Evolutionary conservation across 1,284 basidiomycete species (phyloP), one percentile per base, ranked within the genome.

Genomic region (Irpex sp.): DNA sequence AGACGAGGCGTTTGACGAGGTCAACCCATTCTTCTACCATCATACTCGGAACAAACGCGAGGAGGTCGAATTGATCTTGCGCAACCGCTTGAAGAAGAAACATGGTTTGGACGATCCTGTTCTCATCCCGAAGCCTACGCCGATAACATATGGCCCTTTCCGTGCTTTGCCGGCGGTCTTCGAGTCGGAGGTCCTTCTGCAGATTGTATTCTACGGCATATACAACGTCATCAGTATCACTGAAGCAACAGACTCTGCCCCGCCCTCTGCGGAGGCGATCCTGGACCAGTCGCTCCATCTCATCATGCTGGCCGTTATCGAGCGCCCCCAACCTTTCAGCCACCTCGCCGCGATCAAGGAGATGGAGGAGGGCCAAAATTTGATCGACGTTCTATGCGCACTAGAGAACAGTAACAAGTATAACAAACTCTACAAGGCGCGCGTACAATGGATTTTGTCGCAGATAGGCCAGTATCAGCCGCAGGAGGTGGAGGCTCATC

Each of bases 11-110:
- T 95, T 87, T 72, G 89, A 89, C 66, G 92, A 98, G 67, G 90
- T 99, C 66, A 93, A 98, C 70, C 95, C 96, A 0, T 97, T 95
- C 79, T 98, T 97, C 81, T 94, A 91, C 73, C 95, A 98, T 72
- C 99, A 97, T 76, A 92, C 94, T 9, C 85, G 96, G 36, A 99
- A 99, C 76, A 92, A 95, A 72, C 86, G 95, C 51, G 94, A 98
- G 70, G 93, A 96, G 72, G 96, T 95, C n/a, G 94, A 97, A 69
- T 85, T 83, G 37, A 84, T 93, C 5, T 79, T 98, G 53, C 81
- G 87, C 58, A 84, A 83, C 59, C 82, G 93, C 56, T 72, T 90
- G 58, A 88, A 86, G 79, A 89, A 88, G 79, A 86, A 84, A 72
- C 83, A 79, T 0, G 85, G 85, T 6, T 76, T 83, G 26, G 69